These are phyloP conservation scores for Clitopilus hobsonii DNA, from an alignment of 768 basidiomycete species.

Conservation along the genomic window DNA sequence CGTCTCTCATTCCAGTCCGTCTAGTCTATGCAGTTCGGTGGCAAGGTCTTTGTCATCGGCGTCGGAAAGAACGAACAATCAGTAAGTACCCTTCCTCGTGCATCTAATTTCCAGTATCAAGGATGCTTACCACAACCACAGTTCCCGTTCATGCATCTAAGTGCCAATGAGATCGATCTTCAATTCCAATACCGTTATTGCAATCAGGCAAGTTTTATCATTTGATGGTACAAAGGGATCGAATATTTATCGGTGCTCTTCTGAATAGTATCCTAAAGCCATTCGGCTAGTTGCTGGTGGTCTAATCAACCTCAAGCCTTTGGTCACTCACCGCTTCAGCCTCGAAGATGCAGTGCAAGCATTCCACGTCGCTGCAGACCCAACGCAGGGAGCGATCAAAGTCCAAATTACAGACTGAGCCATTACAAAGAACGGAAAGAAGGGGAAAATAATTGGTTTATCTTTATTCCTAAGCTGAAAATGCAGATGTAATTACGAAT, in stretches of 20 bases:
- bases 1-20: neutral
- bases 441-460: neutral
- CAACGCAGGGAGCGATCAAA: conserved; percentile 63
- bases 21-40: conserved; percentile 61
- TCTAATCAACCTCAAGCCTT: conserved; percentile 67
- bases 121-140: conserved; percentile 16
- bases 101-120: neutral
- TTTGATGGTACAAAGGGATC: neutral
- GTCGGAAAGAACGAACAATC: conserved; percentile 61
- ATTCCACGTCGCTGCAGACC: conserved; percentile 73
- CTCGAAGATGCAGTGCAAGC: conserved; percentile 74
- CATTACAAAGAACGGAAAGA: neutral
- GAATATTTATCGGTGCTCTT: neutral
- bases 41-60: conserved; percentile 67
- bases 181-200: conserved; percentile 68
- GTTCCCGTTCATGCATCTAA: conserved; percentile 74
- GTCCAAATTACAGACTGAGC: conserved; percentile 57
- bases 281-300: conserved; percentile 75
- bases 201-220: conserved; percentile 39
- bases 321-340: conserved; percentile 73
- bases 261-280: conserved; percentile 76
- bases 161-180: conserved; percentile 66
- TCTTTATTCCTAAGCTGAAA: conserved; percentile 6
- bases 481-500: neutral
- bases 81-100: conserved; percentile 20